Evolutionary conservation across 2,329 filamentous ascomycete species (phyloP), one percentile per base, ranked within the genome.

Genomic region (Alternaria arbusti): DNA sequence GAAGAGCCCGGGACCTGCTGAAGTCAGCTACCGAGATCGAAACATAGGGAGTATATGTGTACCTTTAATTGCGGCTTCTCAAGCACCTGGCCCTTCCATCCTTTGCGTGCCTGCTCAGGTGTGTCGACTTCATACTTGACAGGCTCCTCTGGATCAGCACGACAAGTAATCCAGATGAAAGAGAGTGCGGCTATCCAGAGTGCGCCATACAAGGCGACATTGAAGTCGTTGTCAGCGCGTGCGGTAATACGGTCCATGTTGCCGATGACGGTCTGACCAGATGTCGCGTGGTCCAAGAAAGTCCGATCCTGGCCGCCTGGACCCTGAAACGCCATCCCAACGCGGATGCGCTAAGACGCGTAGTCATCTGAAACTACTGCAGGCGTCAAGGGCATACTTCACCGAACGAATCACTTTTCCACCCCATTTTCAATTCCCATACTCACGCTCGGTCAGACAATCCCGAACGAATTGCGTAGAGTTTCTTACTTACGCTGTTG

Each of bases 51-150:
- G 17, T 20, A 23, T 20, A 20, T 13, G 62, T 20, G 71, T 56
- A 87, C 85, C 81, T 90, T 91, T 76, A 93, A 84, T 17, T 84
- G 84, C 1, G 90, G 85, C 36, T 85, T 77, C 13, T 89, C 84
- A 36, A 93, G 83, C 32, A 87, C 82, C 68, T 85, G 84, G 52
- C 85, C 83, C 59, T 87, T 84, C 77, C 85, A 87, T 7, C 78
- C 83, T 13, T 79, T 72, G 52, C 85, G 82, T 57, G 88, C 87
- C 67, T 86, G 80, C 77, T 88, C 87, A n/a, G 91, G 90, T 45
- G 86, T 73, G 6, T 87, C 84, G 28, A 93, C 86, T 49, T 79
- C 81, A 80, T 91, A 94, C 32, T 82, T 82, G 45, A 88, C 85
- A 6, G 82, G 75, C n/a, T 77, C 76, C 67, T 85, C 84, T 15